Percentiles rank a stretch among this genome's conserved stretches.
Conservation (phyloP, 2,329 filamentous ascomycete species). For the Dactylellina haptotyla region DNA sequence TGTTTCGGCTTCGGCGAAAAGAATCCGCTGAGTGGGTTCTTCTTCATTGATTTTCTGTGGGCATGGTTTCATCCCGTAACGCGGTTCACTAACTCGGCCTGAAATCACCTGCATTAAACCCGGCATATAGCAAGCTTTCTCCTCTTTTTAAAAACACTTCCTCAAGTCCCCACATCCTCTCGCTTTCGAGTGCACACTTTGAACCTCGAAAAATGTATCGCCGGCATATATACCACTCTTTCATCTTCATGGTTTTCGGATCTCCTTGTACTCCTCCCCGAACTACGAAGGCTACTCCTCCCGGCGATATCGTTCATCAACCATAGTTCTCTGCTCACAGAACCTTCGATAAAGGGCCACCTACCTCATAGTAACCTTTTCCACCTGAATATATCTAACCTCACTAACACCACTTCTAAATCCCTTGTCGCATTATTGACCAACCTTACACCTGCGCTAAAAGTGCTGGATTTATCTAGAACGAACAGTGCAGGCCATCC, state of each 20-base stretch:
- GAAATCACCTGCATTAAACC: no score
- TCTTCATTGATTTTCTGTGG: neutral
- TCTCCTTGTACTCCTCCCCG: conserved; percentile 50
- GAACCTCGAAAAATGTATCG: conserved; percentile 38
- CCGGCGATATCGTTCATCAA: conserved; percentile 54
- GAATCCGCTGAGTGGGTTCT: conserved; percentile 22
- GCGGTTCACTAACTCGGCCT: no score
- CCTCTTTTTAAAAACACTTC: conserved; percentile 28
- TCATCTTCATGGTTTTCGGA: conserved; percentile 54
- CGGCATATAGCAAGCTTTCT: conserved; percentile 39
- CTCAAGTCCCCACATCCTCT: neutral
- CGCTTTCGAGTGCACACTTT: conserved; percentile 32
- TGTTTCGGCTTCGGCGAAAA: conserved; percentile 50
- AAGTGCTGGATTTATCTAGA: conserved; percentile 54
- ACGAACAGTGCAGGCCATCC: conserved; percentile 44
- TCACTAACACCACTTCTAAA: conserved; percentile 53
- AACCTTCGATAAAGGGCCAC: conserved; percentile 23
- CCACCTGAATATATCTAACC: conserved; percentile 36
- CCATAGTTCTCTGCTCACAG: conserved; percentile 37
- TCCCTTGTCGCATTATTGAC: conserved; percentile 48
- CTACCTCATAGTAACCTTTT: conserved; percentile 33
- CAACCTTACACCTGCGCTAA: conserved; percentile 48
- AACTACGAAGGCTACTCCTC: conserved; percentile 33
- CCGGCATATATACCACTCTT: conserved; percentile 55
- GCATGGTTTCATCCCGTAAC: neutral